Base-by-base conservation (phyloP, 2,329 filamentous ascomycete species). In the Stemphylium vesicarium region DNA sequence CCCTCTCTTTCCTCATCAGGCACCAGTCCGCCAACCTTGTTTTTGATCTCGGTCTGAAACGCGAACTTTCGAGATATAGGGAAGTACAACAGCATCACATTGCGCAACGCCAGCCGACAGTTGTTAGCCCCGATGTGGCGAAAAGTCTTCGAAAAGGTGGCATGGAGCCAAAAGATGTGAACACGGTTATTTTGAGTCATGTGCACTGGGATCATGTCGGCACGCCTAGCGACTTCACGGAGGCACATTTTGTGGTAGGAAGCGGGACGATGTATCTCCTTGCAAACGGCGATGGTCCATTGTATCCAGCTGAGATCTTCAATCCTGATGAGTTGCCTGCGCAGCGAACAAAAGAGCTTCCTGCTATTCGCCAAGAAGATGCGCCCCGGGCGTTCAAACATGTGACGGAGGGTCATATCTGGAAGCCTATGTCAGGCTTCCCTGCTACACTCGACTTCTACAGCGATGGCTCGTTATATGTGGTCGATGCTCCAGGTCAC, bases 141-240 rank as follows among this genome's bases (percentile, higher is more conserved):
- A 71, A 67, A 2, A 65, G 60, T 49, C 60, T 83, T 35, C 64
- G 67, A 43, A 53, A 57, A 42, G 78, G 78, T 4, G 75, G 75
- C 1, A 47, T 81, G 1, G 55, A 68, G 4, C 72, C 77, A 1
- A 53, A 55, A 8, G 70, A 75, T 7, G 68, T 80, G 12, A 66
- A 80, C 49, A 67, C 71, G 5, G 73, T 82, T 4, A 72, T 85
- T 7, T 66, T 84, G 1, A 82, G 79, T 59, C 84, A 86, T 54
- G 76, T 83, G 0, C 83, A 86, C 61, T 85, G 82, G 77, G 84
- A 86, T 60, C 84, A 86, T 57, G 76, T 82, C 33, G 84, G 84
- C n/a, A 83, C 81, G 4, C 81, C 83, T 0, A 69, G 74, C 1
- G 82, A 85, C 60, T 86, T 84, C 58, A 56, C 75, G 0, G 68